These are phyloP conservation scores for Dioscorea alata DNA, from an alignment of 106 monocot genomes.

Conservation along the genomic window DNA sequence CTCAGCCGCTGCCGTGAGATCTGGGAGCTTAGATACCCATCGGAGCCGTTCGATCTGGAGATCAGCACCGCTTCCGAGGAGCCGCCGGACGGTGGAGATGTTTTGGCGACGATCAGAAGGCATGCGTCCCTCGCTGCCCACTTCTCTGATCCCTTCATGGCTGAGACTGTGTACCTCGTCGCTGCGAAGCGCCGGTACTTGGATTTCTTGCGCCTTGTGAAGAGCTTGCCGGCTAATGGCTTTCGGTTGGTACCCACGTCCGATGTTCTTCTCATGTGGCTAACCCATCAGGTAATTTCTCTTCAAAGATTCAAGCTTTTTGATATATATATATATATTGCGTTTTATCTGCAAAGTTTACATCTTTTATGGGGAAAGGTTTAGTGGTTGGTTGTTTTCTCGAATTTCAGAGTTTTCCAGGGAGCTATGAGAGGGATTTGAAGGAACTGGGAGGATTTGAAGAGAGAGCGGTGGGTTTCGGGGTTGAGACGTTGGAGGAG, in stretches of 20 bases:
- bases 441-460: slow-evolving; percentile 30
- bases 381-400: no score
- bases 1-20: slow-evolving; percentile 48
- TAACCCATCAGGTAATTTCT: slow-evolving; percentile 58
- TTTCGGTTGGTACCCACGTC: slow-evolving; percentile 58
- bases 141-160: slow-evolving; percentile 50
- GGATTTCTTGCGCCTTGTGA: slow-evolving; percentile 43
- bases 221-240: slow-evolving; percentile 8
- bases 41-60: slow-evolving; percentile 81
- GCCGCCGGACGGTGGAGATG: slow-evolving; percentile 5
- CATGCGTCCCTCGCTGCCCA: slow-evolving; percentile 14
- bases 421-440: slow-evolving; percentile 50
- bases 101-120: slow-evolving; percentile 25
- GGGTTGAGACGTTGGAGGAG: slow-evolving; percentile 20
- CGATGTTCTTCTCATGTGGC: slow-evolving; percentile 86
- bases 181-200: slow-evolving; percentile 63
- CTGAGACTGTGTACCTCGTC: slow-evolving; percentile 78
- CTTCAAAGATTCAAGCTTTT: neutral
- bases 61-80: neutral
- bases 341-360: no score
- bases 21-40: slow-evolving; percentile 60
- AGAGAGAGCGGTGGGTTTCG: slow-evolving; percentile 33
- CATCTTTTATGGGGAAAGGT: no score
- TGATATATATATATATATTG: no score
- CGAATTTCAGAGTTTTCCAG: slow-evolving; percentile 59